Evolutionary conservation across 208 protist genomes (phyloP).

Genomic region (Wallacemonas sp.): DNA sequence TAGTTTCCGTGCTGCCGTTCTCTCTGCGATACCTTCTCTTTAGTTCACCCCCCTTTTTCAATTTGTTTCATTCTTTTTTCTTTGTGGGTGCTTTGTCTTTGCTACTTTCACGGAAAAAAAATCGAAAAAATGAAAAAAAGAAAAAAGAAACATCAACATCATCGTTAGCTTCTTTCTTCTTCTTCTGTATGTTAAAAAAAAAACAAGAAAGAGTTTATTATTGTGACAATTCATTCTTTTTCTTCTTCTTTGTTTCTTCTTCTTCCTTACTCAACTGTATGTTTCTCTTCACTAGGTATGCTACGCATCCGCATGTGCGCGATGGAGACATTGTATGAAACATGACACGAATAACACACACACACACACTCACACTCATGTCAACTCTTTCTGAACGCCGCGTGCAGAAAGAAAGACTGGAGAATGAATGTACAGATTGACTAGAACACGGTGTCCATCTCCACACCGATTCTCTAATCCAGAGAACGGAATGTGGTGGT

Average conservation of each 20-base stretch:
- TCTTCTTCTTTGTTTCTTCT: constrained; percentile 10
- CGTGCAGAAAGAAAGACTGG: no score
- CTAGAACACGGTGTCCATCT: no score
- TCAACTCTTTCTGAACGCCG: no score
- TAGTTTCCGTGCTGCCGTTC: no score
- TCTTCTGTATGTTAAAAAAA: neutral
- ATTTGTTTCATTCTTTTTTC: constrained; percentile 18
- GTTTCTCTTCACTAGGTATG: neutral
- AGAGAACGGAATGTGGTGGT: no score
- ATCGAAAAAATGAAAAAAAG: constrained; percentile 7
- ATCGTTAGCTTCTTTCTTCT: neutral
- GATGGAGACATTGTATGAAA: no score
- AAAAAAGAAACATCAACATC: neutral
- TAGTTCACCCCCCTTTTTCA: neutral
- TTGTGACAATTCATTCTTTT: neutral
- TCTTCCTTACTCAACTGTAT: neutral
- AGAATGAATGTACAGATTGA: no score
- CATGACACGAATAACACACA: no score
- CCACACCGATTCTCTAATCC: no score
- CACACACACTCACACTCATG: no score
- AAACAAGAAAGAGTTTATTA: neutral
- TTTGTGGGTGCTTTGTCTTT: neutral
- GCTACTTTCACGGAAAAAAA: constrained; percentile 7
- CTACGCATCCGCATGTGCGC: no score
- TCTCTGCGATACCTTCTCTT: neutral